A percentile compares a stretch with the other conserved stretches of the same genome.
These are phyloP conservation scores for Pestalotiopsis fici DNA, from an alignment of 2,329 filamentous ascomycete species.

Conservation along the genomic window DNA sequence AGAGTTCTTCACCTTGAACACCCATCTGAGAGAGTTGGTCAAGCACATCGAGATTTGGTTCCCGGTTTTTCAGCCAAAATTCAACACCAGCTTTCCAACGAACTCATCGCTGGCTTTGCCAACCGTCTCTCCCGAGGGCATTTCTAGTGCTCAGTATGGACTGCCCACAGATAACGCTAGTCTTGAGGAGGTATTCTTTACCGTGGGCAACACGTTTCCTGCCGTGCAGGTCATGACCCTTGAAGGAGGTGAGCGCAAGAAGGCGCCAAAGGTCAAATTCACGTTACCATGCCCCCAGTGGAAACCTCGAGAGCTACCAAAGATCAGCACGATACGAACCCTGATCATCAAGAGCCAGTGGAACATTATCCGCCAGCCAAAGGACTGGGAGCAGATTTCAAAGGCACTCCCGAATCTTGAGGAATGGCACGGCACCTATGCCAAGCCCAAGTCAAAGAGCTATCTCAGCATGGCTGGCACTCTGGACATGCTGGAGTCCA, in stretches of 20 bases:
- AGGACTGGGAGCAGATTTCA: conserved; percentile 64
- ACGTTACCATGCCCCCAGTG: conserved; percentile 21
- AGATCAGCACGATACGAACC: conserved; percentile 60
- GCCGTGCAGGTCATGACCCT: conserved; percentile 68
- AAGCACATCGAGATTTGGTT: conserved; percentile 79
- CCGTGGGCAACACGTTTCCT: conserved; percentile 60
- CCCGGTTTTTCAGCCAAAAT: conserved; percentile 67
- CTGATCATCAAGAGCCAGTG: conserved; percentile 75
- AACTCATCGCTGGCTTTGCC: conserved; percentile 46
- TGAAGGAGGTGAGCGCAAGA: conserved; percentile 76
- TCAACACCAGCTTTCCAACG: conserved; percentile 42
- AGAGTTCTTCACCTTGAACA: conserved; percentile 58
- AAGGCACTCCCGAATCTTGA: conserved; percentile 65
- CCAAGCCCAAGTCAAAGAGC: conserved; percentile 73
- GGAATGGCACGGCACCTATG: conserved; percentile 65
- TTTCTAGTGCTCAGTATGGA: conserved; percentile 59
- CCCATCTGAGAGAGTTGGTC: conserved; percentile 64
- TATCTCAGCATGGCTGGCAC: conserved; percentile 70
- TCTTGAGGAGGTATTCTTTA: conserved; percentile 68
- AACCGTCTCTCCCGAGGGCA: conserved; percentile 54
- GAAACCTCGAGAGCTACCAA: conserved; percentile 37
- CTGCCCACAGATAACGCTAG: conserved; percentile 68
- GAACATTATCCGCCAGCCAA: conserved; percentile 68
- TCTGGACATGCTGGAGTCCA: conserved; percentile 56
- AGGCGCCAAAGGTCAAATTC: conserved; percentile 70